These are phyloP conservation scores for Puccinia polysora DNA, from an alignment of 1,284 basidiomycete species.

Conservation along the genomic window DNA sequence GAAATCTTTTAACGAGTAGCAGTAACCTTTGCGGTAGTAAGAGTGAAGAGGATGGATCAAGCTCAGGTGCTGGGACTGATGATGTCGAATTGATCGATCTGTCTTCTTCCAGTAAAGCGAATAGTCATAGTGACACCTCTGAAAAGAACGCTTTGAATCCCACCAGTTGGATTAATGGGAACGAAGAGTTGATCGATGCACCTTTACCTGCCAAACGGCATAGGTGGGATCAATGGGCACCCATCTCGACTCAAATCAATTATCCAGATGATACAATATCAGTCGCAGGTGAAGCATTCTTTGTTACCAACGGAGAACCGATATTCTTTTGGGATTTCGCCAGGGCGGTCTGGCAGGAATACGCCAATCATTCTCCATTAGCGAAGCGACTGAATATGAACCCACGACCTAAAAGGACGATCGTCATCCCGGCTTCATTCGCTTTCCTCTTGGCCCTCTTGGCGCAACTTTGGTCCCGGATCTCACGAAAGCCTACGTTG, in stretches of 20 bases:
- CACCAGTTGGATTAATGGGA: slow-evolving; percentile 17
- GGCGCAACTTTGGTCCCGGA: slow-evolving; percentile 70
- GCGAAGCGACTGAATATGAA: slow-evolving; percentile 47
- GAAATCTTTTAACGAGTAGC: slow-evolving; percentile 47
- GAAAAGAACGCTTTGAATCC: neutral
- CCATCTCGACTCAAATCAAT: slow-evolving; percentile 17
- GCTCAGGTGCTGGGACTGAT: neutral
- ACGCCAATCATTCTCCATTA: slow-evolving; percentile 58
- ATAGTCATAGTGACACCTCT: too few relatives aligned
- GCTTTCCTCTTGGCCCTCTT: slow-evolving; percentile 63
- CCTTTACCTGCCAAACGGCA: slow-evolving; percentile 58
- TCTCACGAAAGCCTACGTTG: slow-evolving; percentile 73
- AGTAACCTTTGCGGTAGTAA: slow-evolving; percentile 39
- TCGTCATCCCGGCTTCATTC: slow-evolving; percentile 63
- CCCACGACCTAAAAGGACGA: slow-evolving; percentile 55
- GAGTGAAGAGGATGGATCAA: slow-evolving; percentile 44
- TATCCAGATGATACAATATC: slow-evolving; percentile 58
- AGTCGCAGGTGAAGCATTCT: slow-evolving; percentile 90
- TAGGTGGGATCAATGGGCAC: slow-evolving; percentile 53
- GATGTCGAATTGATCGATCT: slow-evolving; percentile 25
- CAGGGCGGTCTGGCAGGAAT: slow-evolving; percentile 73
- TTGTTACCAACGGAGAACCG: slow-evolving; percentile 96
- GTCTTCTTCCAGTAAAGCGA: slow-evolving; percentile 8
- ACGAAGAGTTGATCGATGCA: slow-evolving; percentile 47
- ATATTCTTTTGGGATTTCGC: slow-evolving; percentile 95